phyloP scores from a whole-genome alignment of 768 basidiomycete genomes.

The Tephrocybe rancida region DNA sequence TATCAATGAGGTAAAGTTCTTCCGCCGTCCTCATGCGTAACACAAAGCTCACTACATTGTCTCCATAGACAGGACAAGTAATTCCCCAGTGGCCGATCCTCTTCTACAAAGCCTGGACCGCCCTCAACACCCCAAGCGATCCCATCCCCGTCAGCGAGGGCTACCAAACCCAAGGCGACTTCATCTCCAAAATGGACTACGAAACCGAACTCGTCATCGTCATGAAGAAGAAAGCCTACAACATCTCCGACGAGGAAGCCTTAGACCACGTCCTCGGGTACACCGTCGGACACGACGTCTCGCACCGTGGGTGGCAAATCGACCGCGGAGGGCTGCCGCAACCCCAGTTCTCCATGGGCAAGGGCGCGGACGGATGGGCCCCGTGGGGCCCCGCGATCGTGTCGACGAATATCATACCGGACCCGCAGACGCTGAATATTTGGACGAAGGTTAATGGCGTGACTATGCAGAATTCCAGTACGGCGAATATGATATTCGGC shows the following conservation, averaged over 20 bases:
- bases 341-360: constrained; percentile 43
- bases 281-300: constrained; percentile 39
- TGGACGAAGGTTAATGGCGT: constrained; percentile 43
- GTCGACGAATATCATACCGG: constrained; percentile 34
- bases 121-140: constrained; percentile 36
- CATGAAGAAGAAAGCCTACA: constrained; percentile 40
- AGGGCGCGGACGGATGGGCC: constrained; percentile 43
- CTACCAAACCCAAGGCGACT: constrained; percentile 38
- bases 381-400: constrained; percentile 42
- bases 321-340: constrained; percentile 40
- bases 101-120: constrained; percentile 37
- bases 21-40: background rate
- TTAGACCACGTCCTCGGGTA: constrained; percentile 43
- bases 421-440: constrained; percentile 36
- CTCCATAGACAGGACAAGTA: constrained; percentile 29
- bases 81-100: constrained; percentile 39
- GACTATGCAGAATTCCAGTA: constrained; percentile 36
- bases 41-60: background rate
- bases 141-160: constrained; percentile 36
- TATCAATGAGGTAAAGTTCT: constrained; percentile 28
- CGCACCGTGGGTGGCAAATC: constrained; percentile 43
- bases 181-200: constrained; percentile 41
- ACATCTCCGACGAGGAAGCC: constrained; percentile 41
- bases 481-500: constrained; percentile 41
- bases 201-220: constrained; percentile 43